Conservation (phyloP, 192 early-diverging fungal genomes). For the Umbelopsis vinacea region DNA sequence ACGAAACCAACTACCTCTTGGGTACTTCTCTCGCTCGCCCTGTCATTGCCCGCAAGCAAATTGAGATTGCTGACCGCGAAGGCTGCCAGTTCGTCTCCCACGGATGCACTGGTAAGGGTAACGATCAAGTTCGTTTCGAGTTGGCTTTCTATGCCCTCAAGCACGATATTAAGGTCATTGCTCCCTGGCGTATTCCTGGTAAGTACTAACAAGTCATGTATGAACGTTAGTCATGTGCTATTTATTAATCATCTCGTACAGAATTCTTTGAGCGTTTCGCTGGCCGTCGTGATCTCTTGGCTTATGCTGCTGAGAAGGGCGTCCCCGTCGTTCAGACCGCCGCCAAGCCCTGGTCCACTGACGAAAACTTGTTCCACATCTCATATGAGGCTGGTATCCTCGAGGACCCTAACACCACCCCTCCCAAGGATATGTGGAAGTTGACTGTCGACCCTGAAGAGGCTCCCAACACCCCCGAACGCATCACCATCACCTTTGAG, state of each 20-base stretch:
- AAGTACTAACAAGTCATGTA: conserved; percentile 12
- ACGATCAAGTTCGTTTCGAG: conserved; percentile 99
- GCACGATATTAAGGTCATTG: conserved; percentile 94
- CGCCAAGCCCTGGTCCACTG: conserved; percentile 98
- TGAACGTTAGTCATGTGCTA: too few species aligned
- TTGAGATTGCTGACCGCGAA: conserved; percentile 91
- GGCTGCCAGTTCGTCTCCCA: conserved; percentile 97
- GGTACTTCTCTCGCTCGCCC: conserved; percentile 98
- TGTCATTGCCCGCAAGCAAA: conserved; percentile 88
- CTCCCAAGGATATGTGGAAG: conserved; percentile 99
- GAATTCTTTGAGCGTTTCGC: conserved; percentile 96
- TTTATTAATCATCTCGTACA: conserved; percentile 11
- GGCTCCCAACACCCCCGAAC: conserved; percentile 95
- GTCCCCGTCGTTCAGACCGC: conserved; percentile 96
- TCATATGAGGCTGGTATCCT: conserved; percentile 98
- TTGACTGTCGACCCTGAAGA: conserved; percentile 96
- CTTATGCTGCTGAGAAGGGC: conserved; percentile 85
- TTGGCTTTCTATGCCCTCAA: conserved; percentile 96
- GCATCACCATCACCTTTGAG: conserved; percentile 89
- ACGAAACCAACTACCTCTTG: conserved; percentile 95
- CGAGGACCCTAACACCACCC: conserved; percentile 95
- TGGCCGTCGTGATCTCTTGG: conserved; percentile 90
- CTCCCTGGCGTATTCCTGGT: conserved; percentile 94
- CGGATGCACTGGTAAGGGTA: conserved; percentile 99
- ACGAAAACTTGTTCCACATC: conserved; percentile 99